Evolutionary conservation across 1,139 yeast species (phyloP).

Genomic region (Yamadazyma triangularis): DNA sequence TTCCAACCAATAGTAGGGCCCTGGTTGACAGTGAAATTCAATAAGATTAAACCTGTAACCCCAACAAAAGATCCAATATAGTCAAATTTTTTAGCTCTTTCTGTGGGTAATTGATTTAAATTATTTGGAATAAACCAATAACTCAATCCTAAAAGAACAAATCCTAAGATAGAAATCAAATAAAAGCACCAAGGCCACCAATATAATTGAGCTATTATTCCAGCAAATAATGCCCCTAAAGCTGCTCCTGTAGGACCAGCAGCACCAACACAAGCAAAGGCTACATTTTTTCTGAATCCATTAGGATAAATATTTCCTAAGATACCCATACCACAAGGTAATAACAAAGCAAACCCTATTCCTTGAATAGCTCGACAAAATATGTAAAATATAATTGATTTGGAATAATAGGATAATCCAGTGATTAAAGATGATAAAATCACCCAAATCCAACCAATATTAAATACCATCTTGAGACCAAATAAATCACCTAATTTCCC

Average conservation of each 20-base stretch:
- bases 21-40: constrained; percentile 53
- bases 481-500: constrained; percentile 53
- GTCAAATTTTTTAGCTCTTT: constrained; percentile 26
- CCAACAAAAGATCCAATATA: constrained; percentile 44
- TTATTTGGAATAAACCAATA: constrained; percentile 30
- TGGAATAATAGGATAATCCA: constrained; percentile 43
- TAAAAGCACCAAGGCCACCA: constrained; percentile 56
- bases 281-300: constrained; percentile 46
- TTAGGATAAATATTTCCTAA: constrained; percentile 41
- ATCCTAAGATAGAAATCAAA: constrained; percentile 35
- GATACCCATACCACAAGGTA: constrained; percentile 16
- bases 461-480: constrained; percentile 41
- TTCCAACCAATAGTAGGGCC: constrained; percentile 53
- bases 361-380: constrained; percentile 53
- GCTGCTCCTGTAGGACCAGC: constrained; percentile 55
- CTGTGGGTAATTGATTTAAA: constrained; percentile 5
- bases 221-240: constrained; percentile 46
- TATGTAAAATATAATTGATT: constrained; percentile 43
- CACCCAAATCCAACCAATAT: constrained; percentile 43
- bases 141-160: constrained; percentile 23
- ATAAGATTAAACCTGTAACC: constrained; percentile 41
- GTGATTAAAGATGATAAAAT: constrained; percentile 43
- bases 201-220: constrained; percentile 35
- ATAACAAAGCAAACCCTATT: constrained; percentile 47
- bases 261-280: constrained; percentile 49